Percentiles rank a stretch among this genome's conserved stretches.
Conservation (phyloP, 148 eudicot species). For the Silene latifolia region DNA sequence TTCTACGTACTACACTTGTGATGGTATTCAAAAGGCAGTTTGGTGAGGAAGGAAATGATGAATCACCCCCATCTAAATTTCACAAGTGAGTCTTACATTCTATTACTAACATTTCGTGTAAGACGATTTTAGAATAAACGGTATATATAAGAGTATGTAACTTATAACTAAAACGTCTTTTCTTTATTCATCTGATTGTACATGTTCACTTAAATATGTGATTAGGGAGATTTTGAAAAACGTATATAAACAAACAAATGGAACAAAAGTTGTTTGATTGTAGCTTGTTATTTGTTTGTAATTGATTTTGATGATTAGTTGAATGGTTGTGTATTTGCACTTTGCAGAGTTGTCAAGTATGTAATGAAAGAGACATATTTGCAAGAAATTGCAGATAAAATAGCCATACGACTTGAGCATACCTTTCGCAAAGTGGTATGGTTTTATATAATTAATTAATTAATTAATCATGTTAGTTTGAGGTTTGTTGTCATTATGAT, state of each 20-base stretch:
- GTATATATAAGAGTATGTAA: no score
- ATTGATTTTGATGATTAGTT: no score
- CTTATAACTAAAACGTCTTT: no score
- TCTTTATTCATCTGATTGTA: no score
- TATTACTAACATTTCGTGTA: neutral
- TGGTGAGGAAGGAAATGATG: conserved; percentile 35
- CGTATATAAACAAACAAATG: neutral
- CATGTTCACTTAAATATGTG: neutral
- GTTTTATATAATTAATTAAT: conserved; percentile 10
- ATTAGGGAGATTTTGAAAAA: neutral
- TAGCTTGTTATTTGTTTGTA: no score
- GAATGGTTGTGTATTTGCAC: neutral
- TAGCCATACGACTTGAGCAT: conserved; percentile 42
- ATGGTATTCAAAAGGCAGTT: conserved; percentile 59
- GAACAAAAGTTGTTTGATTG: no score
- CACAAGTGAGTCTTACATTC: conserved; percentile 38
- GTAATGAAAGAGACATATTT: conserved; percentile 33
- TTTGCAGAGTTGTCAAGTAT: conserved; percentile 38
- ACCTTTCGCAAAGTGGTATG: conserved; percentile 50
- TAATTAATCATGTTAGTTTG: neutral
- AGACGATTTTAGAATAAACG: neutral
- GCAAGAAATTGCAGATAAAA: conserved; percentile 32
- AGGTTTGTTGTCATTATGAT: neutral
- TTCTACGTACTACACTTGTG: neutral
- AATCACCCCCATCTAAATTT: conserved; percentile 23